Evolutionary conservation across 225 moss, liverwort and hornwort genomes (phyloP).

Genomic region (Ulota crispa): DNA sequence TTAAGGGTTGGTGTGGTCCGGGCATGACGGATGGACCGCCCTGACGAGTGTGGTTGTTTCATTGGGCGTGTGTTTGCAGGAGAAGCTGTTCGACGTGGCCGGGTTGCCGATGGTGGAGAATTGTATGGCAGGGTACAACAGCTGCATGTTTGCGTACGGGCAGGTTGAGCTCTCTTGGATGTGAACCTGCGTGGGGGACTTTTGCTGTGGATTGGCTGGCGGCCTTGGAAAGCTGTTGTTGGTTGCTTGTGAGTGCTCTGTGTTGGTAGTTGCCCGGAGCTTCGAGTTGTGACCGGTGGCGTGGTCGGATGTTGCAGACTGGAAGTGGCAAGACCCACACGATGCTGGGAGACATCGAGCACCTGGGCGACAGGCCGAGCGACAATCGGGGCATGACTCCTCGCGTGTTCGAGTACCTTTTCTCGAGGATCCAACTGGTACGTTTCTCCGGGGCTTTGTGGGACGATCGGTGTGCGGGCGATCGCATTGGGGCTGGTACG

Average conservation of each 20-base stretch:
- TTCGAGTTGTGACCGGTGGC: not conserved
- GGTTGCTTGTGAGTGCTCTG: not conserved
- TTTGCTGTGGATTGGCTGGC: too few species aligned
- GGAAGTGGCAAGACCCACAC: conserved; percentile 73
- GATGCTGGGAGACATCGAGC: conserved; percentile 68
- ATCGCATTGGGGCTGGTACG: not conserved
- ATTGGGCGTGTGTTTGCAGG: conserved; percentile 30
- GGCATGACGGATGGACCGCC: not conserved
- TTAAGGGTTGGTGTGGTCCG: not conserved
- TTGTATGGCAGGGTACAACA: conserved; percentile 60
- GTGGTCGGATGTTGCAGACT: conserved; percentile 37
- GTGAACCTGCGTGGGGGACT: not conserved
- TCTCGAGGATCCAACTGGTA: conserved; percentile 62
- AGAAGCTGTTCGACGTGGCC: conserved; percentile 51
- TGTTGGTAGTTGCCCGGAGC: not conserved
- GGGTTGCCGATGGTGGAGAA: conserved; percentile 66
- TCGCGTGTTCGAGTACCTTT: conserved; percentile 64
- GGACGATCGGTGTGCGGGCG: not conserved
- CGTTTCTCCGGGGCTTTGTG: not conserved
- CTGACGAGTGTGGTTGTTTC: conserved; percentile 2
- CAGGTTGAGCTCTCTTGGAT: conserved; percentile 32
- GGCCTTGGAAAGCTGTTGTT: not conserved
- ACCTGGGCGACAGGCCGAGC: conserved; percentile 51
- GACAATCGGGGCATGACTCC: conserved; percentile 69
- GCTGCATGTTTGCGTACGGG: conserved; percentile 66